Conservation (phyloP, 352 stramenopile species). For the Phytophthora pseudosyringae region DNA sequence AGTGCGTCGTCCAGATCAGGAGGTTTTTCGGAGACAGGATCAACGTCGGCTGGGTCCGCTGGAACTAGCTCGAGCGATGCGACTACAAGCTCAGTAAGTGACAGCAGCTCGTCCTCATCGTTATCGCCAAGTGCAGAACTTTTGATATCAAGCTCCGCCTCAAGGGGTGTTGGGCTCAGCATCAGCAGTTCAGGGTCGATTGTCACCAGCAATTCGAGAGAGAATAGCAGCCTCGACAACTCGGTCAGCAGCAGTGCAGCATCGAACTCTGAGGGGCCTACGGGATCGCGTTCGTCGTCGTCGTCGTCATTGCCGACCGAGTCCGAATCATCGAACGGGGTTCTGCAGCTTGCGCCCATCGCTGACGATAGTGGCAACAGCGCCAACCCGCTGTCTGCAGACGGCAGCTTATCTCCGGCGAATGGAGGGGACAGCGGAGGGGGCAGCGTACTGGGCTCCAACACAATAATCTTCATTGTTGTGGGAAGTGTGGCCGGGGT, state of each 20-base stretch:
- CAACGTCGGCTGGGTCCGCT: constrained; percentile 3
- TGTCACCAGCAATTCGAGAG: constrained; percentile 12
- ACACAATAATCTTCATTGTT: constrained; percentile 43
- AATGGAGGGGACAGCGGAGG: constrained; percentile 19
- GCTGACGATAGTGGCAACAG: constrained; percentile 28
- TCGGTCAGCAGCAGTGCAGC: not conserved
- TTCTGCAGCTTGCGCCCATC: constrained; percentile 40
- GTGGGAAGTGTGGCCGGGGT: constrained; percentile 34
- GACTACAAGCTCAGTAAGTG: not conserved
- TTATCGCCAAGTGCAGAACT: constrained; percentile 15
- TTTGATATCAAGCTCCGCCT: constrained; percentile 26
- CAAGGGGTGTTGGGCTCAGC: constrained; percentile 9
- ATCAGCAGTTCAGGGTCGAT: constrained; percentile 8
- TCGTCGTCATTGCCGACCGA: constrained; percentile 17
- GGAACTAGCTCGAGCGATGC: constrained; percentile 9
- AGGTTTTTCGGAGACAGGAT: constrained; percentile 8
- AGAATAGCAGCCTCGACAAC: constrained; percentile 20
- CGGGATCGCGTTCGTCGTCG: constrained; percentile 16
- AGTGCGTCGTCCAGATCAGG: constrained; percentile 2
- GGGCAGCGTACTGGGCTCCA: constrained; percentile 20
- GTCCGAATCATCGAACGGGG: constrained; percentile 20
- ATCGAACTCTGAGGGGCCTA: constrained; percentile 17
- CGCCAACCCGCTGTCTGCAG: constrained; percentile 24
- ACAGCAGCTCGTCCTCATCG: constrained; percentile 16
- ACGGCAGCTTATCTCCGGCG: constrained; percentile 23